phyloP scores from a whole-genome alignment of 306 rosid genomes.

The Acacia confusa region DNA sequence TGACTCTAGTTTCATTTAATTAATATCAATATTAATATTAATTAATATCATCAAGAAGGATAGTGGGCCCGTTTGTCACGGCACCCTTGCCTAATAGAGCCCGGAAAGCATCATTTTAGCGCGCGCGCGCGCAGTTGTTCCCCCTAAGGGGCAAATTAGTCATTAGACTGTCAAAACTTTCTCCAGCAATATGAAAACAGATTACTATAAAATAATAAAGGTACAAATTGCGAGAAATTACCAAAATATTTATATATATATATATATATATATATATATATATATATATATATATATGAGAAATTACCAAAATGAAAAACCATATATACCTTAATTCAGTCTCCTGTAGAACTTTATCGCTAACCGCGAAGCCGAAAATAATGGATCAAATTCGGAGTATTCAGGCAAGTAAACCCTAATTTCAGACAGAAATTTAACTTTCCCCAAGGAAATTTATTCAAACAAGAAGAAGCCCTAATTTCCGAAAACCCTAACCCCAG shows the following conservation, averaged over 20 bases:
- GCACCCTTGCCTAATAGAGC: not conserved
- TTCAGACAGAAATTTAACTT: conserved; percentile 2
- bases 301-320: not conserved
- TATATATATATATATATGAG: no score
- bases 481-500: conserved; percentile 71
- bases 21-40: not conserved
- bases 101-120: not conserved
- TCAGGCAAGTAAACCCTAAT: conserved; percentile 6
- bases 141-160: conserved; percentile 34
- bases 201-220: not conserved
- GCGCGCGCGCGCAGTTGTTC: not conserved
- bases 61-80: not conserved
- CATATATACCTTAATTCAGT: conserved; percentile 41
- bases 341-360: conserved; percentile 31
- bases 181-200: not conserved
- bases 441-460: conserved; percentile 40
- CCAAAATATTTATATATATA: no score
- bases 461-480: conserved; percentile 48
- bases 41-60: not conserved
- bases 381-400: conserved; percentile 14
- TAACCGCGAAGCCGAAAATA: conserved; percentile 31
- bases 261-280: no score
- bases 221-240: not conserved
- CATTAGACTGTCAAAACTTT: conserved; percentile 5
- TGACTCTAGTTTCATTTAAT: not conserved